Evolutionary conservation across 2,329 filamentous ascomycete genomes (phyloP).

Genomic region (Calycina herbarum): DNA sequence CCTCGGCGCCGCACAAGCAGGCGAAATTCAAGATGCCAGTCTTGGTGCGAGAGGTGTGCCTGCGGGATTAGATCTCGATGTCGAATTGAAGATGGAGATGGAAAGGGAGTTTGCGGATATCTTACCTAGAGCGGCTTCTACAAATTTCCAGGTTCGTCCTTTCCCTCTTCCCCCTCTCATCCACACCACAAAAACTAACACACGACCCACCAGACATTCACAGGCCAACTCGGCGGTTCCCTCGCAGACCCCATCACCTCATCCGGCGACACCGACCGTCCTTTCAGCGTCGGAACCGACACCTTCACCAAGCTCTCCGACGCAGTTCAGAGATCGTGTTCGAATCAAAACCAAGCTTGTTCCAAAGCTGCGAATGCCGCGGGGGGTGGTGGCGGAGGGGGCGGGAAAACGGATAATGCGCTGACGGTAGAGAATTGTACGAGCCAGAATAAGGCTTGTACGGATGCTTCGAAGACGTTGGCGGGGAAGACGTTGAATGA

Average conservation of each 20-base stretch:
- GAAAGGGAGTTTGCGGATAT: conserved; percentile 4
- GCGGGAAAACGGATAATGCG: conserved; percentile 9
- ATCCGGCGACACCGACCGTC: conserved; percentile 12
- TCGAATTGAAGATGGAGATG: conserved; percentile 1
- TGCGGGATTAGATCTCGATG: conserved; percentile 19
- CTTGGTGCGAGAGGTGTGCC: background rate
- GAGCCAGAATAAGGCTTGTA: conserved; percentile 22
- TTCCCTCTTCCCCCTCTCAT: too few relatives aligned
- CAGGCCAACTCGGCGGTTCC: conserved; percentile 9
- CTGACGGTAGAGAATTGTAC: conserved; percentile 26
- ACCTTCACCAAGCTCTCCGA: conserved; percentile 24
- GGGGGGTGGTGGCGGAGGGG: conserved; percentile 11
- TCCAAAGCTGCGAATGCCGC: conserved; percentile 18
- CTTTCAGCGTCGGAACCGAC: conserved; percentile 19
- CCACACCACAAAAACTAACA: background rate
- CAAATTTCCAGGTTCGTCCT: conserved; percentile 10
- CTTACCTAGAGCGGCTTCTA: background rate
- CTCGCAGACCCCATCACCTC: conserved; percentile 9
- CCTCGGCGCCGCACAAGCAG: background rate
- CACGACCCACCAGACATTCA: conserved; percentile 9
- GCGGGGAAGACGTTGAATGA: background rate
- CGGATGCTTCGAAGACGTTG: background rate
- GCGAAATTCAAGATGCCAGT: background rate
- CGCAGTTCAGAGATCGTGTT: conserved; percentile 20
- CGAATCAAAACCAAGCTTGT: conserved; percentile 25